These are phyloP conservation scores for Quercus lobata DNA, from an alignment of 331 rosid genomes.

Conservation along the genomic window DNA sequence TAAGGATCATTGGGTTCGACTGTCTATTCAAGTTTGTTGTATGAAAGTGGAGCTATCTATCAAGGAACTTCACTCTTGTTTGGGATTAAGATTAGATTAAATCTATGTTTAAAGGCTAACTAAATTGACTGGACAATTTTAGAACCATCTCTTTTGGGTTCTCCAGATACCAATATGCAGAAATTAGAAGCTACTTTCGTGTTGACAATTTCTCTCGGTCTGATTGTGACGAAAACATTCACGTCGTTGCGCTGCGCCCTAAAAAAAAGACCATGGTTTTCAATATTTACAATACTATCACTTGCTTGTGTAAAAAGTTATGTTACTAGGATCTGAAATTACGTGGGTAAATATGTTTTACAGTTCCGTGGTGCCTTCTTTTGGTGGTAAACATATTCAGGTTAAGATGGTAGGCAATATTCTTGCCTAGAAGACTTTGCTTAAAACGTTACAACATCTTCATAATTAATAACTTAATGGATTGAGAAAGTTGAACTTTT, in stretches of 20 bases:
- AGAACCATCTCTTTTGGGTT: too few species aligned
- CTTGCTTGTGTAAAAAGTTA: neutral
- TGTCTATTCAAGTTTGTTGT: neutral
- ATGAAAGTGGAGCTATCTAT: neutral
- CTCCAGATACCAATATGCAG: too few species aligned
- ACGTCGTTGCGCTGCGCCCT: too few species aligned
- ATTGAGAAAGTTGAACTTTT: slow-evolving; percentile 7
- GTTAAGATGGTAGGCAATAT: slow-evolving; percentile 19
- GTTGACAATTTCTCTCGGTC: too few species aligned
- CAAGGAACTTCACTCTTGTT: neutral
- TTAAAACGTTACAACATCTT: slow-evolving; percentile 23
- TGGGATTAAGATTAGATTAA: too few species aligned
- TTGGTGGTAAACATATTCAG: neutral
- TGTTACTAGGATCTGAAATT: neutral
- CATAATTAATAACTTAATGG: slow-evolving; percentile 11
- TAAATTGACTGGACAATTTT: too few species aligned
- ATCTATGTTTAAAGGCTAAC: too few species aligned
- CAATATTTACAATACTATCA: neutral
- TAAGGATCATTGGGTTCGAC: neutral
- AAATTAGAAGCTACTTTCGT: too few species aligned
- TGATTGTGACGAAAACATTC: too few species aligned
- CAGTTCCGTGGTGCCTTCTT: neutral
- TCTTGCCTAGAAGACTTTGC: slow-evolving; percentile 4
- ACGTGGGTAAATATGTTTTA: neutral
- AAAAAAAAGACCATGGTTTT: neutral